Evolutionary conservation across 2,329 filamentous ascomycete genomes (phyloP).

Genomic region (Calonectria henricotiae): DNA sequence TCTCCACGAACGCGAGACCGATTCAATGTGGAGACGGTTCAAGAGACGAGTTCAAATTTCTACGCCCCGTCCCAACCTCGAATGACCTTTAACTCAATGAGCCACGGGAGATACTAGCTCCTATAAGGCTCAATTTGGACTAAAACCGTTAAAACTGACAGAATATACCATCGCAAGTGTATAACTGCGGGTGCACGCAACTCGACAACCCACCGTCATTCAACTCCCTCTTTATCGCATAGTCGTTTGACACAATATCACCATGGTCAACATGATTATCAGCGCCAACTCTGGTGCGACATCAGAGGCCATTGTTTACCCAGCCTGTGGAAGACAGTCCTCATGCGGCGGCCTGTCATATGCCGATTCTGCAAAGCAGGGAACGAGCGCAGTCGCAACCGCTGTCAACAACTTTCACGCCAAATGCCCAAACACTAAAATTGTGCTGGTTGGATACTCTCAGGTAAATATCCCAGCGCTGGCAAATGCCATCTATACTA

Average conservation of each 20-base stretch:
- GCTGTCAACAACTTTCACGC: constrained; percentile 74
- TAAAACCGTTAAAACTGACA: constrained; percentile 19
- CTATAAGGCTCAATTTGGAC: constrained; percentile 9
- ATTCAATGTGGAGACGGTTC: constrained; percentile 5
- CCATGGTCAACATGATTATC: constrained; percentile 67
- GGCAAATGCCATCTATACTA: rapidly evolving
- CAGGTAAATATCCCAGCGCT: constrained; percentile 60
- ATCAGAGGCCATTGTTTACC: constrained; percentile 37
- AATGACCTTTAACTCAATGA: constrained; percentile 17
- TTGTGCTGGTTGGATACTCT: constrained; percentile 76
- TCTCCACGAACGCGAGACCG: constrained; percentile 22
- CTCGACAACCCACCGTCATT: not conserved
- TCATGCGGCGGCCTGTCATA: constrained; percentile 75
- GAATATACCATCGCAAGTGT: not conserved
- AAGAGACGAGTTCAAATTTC: constrained; percentile 6
- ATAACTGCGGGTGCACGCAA: constrained; percentile 6
- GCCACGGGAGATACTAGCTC: not conserved
- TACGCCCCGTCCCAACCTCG: not conserved
- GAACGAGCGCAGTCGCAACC: constrained; percentile 72
- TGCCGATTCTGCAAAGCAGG: constrained; percentile 71
- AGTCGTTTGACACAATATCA: constrained; percentile 34
- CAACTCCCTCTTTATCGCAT: not conserved
- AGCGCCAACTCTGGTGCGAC: constrained; percentile 33
- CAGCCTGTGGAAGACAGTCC: constrained; percentile 75
- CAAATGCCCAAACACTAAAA: constrained; percentile 70